phyloP scores from a whole-genome alignment of 345 rosid genomes.

The Leavenworthia alabamica region DNA sequence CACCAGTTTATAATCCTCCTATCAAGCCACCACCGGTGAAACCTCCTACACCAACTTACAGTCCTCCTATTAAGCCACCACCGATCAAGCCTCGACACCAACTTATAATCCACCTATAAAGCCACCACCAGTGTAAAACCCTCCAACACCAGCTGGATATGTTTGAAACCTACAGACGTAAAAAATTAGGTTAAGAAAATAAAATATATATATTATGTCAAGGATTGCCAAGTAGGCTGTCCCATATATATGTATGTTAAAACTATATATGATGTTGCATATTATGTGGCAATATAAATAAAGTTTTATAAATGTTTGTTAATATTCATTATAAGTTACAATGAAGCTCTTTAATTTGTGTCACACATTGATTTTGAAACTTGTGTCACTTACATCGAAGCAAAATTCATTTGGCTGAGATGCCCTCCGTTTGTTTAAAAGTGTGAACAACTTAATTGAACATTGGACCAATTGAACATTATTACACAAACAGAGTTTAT shows the following conservation, averaged over 20 bases:
- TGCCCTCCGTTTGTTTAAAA: too few relatives aligned
- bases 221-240: neutral
- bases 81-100: neutral
- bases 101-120: neutral
- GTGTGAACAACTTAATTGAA: too few relatives aligned
- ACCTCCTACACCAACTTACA: neutral
- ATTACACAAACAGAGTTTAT: too few relatives aligned
- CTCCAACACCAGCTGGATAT: constrained; percentile 22
- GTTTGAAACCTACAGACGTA: neutral
- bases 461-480: too few relatives aligned
- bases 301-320: constrained; percentile 6
- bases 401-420: too few relatives aligned
- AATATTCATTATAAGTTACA: neutral
- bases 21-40: neutral
- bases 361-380: neutral
- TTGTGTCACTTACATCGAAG: neutral
- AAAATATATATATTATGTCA: neutral
- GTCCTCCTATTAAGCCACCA: neutral
- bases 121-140: neutral
- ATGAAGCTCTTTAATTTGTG: neutral
- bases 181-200: neutral
- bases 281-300: constrained; percentile 16
- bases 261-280: constrained; percentile 4
- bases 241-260: constrained; percentile 2
- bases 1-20: constrained; percentile 2